Percentiles rank a stretch among this genome's conserved stretches.
phyloP scores from a whole-genome alignment of 2,329 filamentous ascomycete genomes.

The Sordariomycetes sp. region DNA sequence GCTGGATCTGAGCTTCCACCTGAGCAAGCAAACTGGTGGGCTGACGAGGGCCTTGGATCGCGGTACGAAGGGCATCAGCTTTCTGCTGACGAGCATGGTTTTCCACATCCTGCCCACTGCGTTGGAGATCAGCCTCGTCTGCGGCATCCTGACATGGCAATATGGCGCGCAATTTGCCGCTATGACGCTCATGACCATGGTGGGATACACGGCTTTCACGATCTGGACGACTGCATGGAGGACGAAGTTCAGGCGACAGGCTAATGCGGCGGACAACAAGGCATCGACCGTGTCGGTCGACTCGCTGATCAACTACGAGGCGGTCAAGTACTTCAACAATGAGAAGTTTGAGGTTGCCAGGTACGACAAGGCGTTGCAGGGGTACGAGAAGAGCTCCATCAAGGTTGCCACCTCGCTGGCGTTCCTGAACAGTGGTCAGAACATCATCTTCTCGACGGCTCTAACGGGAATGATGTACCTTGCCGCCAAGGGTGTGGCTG shows the following conservation, averaged over 20 bases:
- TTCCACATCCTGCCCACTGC: slow-evolving; percentile 94
- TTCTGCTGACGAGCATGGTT: slow-evolving; percentile 93
- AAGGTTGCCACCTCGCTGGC: slow-evolving; percentile 92
- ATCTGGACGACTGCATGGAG: slow-evolving; percentile 95
- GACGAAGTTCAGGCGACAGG: slow-evolving; percentile 89
- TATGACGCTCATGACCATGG: slow-evolving; percentile 86
- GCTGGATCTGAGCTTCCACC: slow-evolving; percentile 87
- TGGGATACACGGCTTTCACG: slow-evolving; percentile 90
- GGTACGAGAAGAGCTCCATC: slow-evolving; percentile 91
- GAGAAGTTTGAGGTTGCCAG: slow-evolving; percentile 87
- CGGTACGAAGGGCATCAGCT: slow-evolving; percentile 97
- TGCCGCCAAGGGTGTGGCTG: slow-evolving; percentile 79
- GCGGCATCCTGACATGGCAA: slow-evolving; percentile 91
- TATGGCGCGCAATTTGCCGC: slow-evolving; percentile 88
- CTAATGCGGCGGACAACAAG: slow-evolving; percentile 92
- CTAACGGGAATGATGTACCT: slow-evolving; percentile 98
- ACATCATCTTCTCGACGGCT: slow-evolving; percentile 91
- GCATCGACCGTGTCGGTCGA: slow-evolving; percentile 94
- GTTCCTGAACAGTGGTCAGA: slow-evolving; percentile 89
- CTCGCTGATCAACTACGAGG: slow-evolving; percentile 96
- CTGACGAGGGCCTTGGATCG: slow-evolving; percentile 90
- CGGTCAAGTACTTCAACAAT: slow-evolving; percentile 99
- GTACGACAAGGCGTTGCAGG: slow-evolving; percentile 77
- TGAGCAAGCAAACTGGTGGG: slow-evolving; percentile 89
- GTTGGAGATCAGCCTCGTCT: slow-evolving; percentile 90